phyloP scores from a whole-genome alignment of 805 yeast genomes.

The Candida stauntonica region DNA sequence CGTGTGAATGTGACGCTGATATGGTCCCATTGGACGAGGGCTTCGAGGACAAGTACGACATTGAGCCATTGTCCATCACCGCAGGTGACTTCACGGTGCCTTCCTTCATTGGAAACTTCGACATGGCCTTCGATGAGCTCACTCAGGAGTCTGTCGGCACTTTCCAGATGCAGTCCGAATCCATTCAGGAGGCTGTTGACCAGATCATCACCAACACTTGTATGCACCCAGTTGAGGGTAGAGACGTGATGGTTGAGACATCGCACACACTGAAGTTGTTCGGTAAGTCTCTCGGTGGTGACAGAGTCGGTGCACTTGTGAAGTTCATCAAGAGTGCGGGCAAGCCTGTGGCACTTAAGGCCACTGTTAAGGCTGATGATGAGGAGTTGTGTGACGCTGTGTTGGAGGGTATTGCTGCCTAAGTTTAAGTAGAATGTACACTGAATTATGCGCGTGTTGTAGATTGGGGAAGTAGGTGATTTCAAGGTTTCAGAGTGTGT shows the following conservation, averaged over 20 bases:
- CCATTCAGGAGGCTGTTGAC: slow-evolving; percentile 52
- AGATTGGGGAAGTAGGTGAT: too few species aligned
- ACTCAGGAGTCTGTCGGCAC: slow-evolving; percentile 60
- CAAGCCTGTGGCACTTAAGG: slow-evolving; percentile 43
- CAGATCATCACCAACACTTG: slow-evolving; percentile 50
- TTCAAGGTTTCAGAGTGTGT: too few species aligned
- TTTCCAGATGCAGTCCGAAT: slow-evolving; percentile 49
- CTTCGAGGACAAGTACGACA: slow-evolving; percentile 87
- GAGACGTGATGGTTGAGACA: slow-evolving; percentile 43
- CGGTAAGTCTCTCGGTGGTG: slow-evolving; percentile 62
- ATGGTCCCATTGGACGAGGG: slow-evolving; percentile 71
- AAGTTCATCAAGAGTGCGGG: slow-evolving; percentile 40
- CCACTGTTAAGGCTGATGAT: slow-evolving; percentile 37
- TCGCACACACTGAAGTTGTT: slow-evolving; percentile 73
- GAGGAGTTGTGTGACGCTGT: slow-evolving; percentile 47
- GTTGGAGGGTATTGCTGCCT: slow-evolving; percentile 41
- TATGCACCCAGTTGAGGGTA: slow-evolving; percentile 71
- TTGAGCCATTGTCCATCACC: slow-evolving; percentile 68
- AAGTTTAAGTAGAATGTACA: slow-evolving; percentile 1
- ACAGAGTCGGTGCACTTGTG: slow-evolving; percentile 37
- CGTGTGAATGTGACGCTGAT: slow-evolving; percentile 74
- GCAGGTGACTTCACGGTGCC: slow-evolving; percentile 85
- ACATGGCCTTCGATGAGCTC: slow-evolving; percentile 69
- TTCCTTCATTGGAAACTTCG: slow-evolving; percentile 72
- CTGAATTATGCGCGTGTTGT: neutral